phyloP scores from a whole-genome alignment of 1,284 basidiomycete species.

The Trichosporon sp. region DNA sequence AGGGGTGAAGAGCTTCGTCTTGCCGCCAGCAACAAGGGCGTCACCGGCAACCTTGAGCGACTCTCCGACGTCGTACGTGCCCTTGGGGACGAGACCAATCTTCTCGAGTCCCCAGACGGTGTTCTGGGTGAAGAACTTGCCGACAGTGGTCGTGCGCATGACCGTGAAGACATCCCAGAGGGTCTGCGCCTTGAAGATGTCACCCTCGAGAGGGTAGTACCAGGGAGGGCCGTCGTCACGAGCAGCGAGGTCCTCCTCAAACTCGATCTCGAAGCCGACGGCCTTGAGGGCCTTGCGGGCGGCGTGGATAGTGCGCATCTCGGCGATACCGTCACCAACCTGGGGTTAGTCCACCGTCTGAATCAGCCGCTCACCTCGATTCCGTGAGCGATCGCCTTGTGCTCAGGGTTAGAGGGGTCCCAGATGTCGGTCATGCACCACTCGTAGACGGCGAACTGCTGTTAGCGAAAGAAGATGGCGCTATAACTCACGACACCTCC shows the following conservation, averaged over 20 bases:
- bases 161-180: slow-evolving; percentile 83
- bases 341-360: slow-evolving; percentile 27
- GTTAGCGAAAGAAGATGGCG: background rate
- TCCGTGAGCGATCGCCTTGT: slow-evolving; percentile 86
- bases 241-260: slow-evolving; percentile 92
- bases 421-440: slow-evolving; percentile 98
- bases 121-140: slow-evolving; percentile 79
- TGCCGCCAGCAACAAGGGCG: slow-evolving; percentile 77
- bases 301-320: slow-evolving; percentile 77
- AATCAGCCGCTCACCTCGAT: slow-evolving; percentile 57
- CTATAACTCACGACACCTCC: slow-evolving; percentile 74
- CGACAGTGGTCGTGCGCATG: slow-evolving; percentile 84
- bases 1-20: slow-evolving; percentile 65
- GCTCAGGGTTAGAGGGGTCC: slow-evolving; percentile 78
- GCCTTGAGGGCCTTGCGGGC: slow-evolving; percentile 73
- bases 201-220: slow-evolving; percentile 96
- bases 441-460: slow-evolving; percentile 91
- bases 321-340: slow-evolving; percentile 92
- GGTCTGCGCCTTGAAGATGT: slow-evolving; percentile 87
- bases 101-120: slow-evolving; percentile 73
- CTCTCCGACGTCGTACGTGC: slow-evolving; percentile 87
- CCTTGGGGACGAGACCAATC: slow-evolving; percentile 80
- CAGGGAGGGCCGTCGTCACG: slow-evolving; percentile 71
- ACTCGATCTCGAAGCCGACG: slow-evolving; percentile 84
- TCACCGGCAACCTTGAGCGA: slow-evolving; percentile 76